Percentiles rank a stretch among this genome's conserved stretches.
These are phyloP conservation scores for Triangularia setosa DNA, from an alignment of 2,329 filamentous ascomycete species.

Conservation along the genomic window DNA sequence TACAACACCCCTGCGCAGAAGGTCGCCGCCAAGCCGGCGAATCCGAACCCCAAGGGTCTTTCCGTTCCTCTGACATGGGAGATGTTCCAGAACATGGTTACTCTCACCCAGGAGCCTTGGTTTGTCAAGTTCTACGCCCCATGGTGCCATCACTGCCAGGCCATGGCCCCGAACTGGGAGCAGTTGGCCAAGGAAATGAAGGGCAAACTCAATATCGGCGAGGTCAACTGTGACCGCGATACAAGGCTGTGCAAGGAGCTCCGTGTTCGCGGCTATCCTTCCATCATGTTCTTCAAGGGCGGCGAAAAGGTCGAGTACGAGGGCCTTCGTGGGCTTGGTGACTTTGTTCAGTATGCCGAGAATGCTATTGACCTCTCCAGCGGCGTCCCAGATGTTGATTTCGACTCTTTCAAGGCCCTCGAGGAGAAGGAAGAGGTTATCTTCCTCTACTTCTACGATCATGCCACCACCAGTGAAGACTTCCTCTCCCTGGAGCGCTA, in stretches of 20 bases:
- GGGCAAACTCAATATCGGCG: constrained; percentile 83
- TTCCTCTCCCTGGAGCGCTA: constrained; percentile 84
- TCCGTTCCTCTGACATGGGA: constrained; percentile 77
- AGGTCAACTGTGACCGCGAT: constrained; percentile 91
- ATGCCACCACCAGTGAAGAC: constrained; percentile 89
- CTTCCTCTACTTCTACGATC: constrained; percentile 96
- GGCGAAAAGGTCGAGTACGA: constrained; percentile 91
- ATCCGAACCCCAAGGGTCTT: constrained; percentile 70
- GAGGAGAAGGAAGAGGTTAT: constrained; percentile 94
- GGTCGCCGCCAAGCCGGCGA: constrained; percentile 49
- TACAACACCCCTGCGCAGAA: constrained; percentile 35
- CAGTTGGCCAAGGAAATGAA: constrained; percentile 90
- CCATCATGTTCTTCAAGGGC: constrained; percentile 87
- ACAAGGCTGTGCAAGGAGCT: constrained; percentile 89
- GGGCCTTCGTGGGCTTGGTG: constrained; percentile 85
- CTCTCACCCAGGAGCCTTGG: constrained; percentile 86
- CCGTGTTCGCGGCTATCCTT: constrained; percentile 74
- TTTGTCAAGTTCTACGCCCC: constrained; percentile 99
- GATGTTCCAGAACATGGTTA: constrained; percentile 80
- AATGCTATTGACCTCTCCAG: constrained; percentile 75
- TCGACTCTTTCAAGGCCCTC: constrained; percentile 69
- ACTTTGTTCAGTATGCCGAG: constrained; percentile 81
- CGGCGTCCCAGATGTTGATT: constrained; percentile 78
- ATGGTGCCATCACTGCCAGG: constrained; percentile 95
- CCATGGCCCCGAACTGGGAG: constrained; percentile 84